A percentile compares a stretch with the other conserved stretches of the same genome.
Conservation (phyloP, 805 yeast genomes). For the Myxozyma mucilagina region DNA sequence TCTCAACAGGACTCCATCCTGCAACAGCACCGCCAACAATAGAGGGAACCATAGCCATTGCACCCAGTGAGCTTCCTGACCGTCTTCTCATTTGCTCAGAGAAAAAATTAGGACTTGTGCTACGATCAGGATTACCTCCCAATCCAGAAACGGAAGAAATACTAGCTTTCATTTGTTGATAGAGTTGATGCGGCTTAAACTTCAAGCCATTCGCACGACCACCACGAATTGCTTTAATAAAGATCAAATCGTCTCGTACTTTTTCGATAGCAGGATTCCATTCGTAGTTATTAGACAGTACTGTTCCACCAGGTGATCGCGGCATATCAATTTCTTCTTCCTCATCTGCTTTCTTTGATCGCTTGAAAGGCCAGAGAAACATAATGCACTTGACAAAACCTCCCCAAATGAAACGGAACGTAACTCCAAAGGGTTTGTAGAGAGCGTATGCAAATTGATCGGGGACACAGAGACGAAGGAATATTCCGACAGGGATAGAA, state of each 20-base stretch:
- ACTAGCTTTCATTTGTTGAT: constrained; percentile 33
- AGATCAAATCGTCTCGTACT: constrained; percentile 42
- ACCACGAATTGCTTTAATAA: constrained; percentile 43
- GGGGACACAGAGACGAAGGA: constrained; percentile 73
- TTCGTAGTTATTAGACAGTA: constrained; percentile 32
- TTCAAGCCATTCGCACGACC: constrained; percentile 43
- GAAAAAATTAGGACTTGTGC: neutral
- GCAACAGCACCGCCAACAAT: constrained; percentile 61
- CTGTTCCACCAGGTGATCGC: constrained; percentile 25
- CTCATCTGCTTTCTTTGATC: constrained; percentile 23
- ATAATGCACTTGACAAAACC: constrained; percentile 5
- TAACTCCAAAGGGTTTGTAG: constrained; percentile 25
- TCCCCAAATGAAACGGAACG: constrained; percentile 20
- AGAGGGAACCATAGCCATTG: constrained; percentile 55
- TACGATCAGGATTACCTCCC: neutral
- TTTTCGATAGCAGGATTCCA: constrained; percentile 47
- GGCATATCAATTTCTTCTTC: constrained; percentile 27
- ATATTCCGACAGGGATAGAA: constrained; percentile 75
- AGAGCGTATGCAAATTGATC: constrained; percentile 49
- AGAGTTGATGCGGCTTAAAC: constrained; percentile 34
- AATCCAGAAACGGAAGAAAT: constrained; percentile 22
- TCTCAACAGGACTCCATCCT: constrained; percentile 46
- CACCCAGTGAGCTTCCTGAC: constrained; percentile 42
- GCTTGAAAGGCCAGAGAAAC: constrained; percentile 31
- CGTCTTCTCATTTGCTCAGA: constrained; percentile 9